These are phyloP conservation scores for Vaccinium corymbosum DNA, from an alignment of 148 eudicot genomes.

Conservation along the genomic window DNA sequence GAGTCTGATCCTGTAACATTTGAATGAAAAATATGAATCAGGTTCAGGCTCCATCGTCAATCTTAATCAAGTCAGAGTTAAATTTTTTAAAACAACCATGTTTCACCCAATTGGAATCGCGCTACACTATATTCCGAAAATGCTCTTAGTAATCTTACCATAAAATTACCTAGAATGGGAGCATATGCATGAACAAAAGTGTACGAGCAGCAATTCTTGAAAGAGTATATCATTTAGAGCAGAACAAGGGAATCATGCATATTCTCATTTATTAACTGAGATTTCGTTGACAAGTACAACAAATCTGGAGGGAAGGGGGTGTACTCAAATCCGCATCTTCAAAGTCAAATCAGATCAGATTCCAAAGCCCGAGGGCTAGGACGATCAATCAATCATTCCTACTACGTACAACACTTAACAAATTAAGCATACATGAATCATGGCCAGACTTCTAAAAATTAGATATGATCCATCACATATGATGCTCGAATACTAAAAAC, in stretches of 20 bases:
- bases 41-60: not conserved
- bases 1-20: constrained; percentile 71
- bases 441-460: not conserved
- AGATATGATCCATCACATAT: not conserved
- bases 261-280: not conserved
- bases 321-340: not conserved
- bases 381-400: not conserved
- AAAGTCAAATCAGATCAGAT: not conserved
- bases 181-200: not conserved
- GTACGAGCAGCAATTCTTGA: not conserved
- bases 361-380: not conserved
- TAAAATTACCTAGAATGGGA: not conserved
- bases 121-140: not conserved
- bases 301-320: not conserved
- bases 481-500: not conserved
- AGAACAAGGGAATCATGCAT: not conserved
- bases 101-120: not conserved
- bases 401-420: not conserved
- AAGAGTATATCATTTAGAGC: not conserved
- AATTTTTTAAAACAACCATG: not conserved
- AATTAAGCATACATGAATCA: not conserved
- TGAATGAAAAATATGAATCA: constrained; percentile 5
- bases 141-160: not conserved
- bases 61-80: not conserved
- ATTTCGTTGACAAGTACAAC: not conserved